Base-by-base conservation (phyloP, 768 basidiomycete genomes). In the Dendrothele bispora region DNA sequence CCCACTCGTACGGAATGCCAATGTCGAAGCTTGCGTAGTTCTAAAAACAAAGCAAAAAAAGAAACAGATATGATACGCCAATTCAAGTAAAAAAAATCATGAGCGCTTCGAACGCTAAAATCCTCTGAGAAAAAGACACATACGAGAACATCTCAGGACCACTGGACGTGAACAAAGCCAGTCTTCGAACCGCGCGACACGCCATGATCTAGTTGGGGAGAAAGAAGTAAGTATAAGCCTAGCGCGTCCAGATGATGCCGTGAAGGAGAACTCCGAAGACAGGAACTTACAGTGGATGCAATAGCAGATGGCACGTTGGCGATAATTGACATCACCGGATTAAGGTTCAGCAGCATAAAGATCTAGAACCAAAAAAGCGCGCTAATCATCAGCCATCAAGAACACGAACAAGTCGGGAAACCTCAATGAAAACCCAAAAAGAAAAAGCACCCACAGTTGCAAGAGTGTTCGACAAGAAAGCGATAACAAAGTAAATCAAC, bases 401-500 rank as follows among this genome's bases (percentile, higher is more conserved):
- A n/a, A n/a, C n/a, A n/a, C n/a, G n/a, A n/a, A n/a, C n/a, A n/a
- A n/a, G n/a, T n/a, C n/a, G n/a, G n/a, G n/a, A n/a, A n/a, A n/a
- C n/a, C n/a, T n/a, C n/a, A n/a, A 15, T 7, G n/a, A 10, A n/a
- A 15, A 22, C 3, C 18, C 10, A 5, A 43, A 30, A 35, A 11
- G 22, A 14, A 43, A 30, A 39, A 52, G 15, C 40, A 59, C 74
- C 55, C 50, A 74, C 72, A 5, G 77, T 77, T 15, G 79, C 84
- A 29, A 86, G 58, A 52, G 84, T 56, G 65, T 88, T 88, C 20
- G 83, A 74, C 60, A 86, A 56, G 67, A 88, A 88, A 79, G 88
- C 88, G 41, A 90, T 76, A 51, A 90, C 64, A 68, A 90, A 90
- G 66, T 77, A 90, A 45, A 86, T 79, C 10, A 91, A 64, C 17